phyloP scores from a whole-genome alignment of 805 yeast genomes.

The Jamesozyma spencerorum region DNA sequence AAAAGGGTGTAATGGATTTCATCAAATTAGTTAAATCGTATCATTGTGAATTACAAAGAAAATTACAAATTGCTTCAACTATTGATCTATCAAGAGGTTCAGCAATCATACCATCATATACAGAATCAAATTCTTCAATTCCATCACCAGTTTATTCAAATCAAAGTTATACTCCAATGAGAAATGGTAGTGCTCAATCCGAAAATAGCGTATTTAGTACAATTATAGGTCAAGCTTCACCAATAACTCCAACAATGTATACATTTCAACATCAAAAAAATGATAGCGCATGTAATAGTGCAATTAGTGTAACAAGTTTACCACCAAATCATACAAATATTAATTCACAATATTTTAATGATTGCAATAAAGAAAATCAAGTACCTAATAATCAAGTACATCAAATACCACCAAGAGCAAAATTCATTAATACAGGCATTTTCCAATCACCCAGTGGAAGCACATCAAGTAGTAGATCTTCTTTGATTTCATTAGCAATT shows the following conservation, averaged over 20 bases:
- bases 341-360: slow-evolving; percentile 5
- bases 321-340: slow-evolving; percentile 11
- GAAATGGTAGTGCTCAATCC: slow-evolving; percentile 27
- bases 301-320: slow-evolving; percentile 23
- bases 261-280: slow-evolving; percentile 22
- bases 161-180: slow-evolving; percentile 26
- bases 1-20: slow-evolving; percentile 17
- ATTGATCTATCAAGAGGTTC: slow-evolving; percentile 19
- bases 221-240: slow-evolving; percentile 21
- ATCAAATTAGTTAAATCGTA: slow-evolving; percentile 17
- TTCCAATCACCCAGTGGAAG: slow-evolving; percentile 20
- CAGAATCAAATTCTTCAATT: slow-evolving; percentile 10
- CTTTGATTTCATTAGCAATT: slow-evolving; percentile 16
- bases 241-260: slow-evolving; percentile 28
- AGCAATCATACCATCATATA: slow-evolving; percentile 4
- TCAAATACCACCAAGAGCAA: slow-evolving; percentile 24
- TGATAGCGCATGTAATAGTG: slow-evolving; percentile 22
- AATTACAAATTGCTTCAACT: slow-evolving; percentile 20
- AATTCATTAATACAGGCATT: slow-evolving; percentile 21
- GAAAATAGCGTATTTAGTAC: slow-evolving; percentile 27
- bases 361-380: slow-evolving; percentile 21
- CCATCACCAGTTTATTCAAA: slow-evolving; percentile 26
- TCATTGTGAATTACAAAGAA: slow-evolving; percentile 19
- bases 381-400: slow-evolving; percentile 7
- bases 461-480: slow-evolving; percentile 19